Base-by-base conservation (phyloP, 805 yeast species). In the Grigorovia transvaalensis region DNA sequence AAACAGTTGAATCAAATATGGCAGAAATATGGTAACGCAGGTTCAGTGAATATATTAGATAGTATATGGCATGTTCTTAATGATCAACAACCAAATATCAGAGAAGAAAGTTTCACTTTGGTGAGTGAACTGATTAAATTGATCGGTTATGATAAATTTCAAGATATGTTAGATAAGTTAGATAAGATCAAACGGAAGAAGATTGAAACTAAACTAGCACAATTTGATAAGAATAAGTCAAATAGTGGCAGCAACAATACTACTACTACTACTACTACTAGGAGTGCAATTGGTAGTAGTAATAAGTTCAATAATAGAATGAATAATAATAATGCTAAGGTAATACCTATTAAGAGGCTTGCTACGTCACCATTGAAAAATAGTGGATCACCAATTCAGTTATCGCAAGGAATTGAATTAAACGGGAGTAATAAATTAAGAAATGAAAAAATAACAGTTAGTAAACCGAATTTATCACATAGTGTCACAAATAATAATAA, bases 11-110 rank as follows among this genome's bases (percentile, higher is more conserved):
- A 55, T 46, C 33, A 58, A 53, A 45, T 44, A 27, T 45, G 48
- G n/a, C 29, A 53, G 55, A 42, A 35, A 51, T 9, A 56, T 53
- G 12, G 65, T 71, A 58, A 53, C 35, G 58, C 54, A 15, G 43
- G 38, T 33, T 17, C 35, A 17, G 51, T 61, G 17, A 30, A 53
- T 6, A 56, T 57, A 11, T 65, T 71, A 1, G 76, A 9, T 86
- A 83, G 59, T 38, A 38, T 38, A 3, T 38, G n/a, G 42, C 42
- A 38, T 38, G 71, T 87, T n/a, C 76, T 88, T 44, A 73, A 79
- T 44, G 99, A 93, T 58, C 82, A 95, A 0, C 86, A 84, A 63
- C 95, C 88, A 47, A 86, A 91, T 1, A 84, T 87, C 1, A 79
- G 99, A 62, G 78, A 82, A 49, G 81, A 82, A 4, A 84, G 91